Evolutionary conservation across 441 rosid species (phyloP).

Genomic region (Gossypium aridum): DNA sequence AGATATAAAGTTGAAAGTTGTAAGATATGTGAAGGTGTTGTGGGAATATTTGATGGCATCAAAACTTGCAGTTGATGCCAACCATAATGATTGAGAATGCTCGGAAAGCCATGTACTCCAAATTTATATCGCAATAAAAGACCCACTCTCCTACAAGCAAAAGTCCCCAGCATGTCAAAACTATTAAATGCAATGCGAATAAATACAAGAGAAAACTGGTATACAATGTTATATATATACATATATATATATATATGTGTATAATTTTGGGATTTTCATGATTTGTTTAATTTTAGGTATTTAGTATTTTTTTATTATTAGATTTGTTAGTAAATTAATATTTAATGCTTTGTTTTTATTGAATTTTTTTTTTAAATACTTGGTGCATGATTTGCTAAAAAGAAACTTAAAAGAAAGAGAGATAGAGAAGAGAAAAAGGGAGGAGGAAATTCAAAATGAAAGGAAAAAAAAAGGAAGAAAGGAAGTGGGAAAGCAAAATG

Average conservation of each 20-base stretch:
- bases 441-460: background rate
- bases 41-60: no score
- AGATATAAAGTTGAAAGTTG: no score
- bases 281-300: no score
- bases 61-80: background rate
- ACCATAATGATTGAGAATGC: slow-evolving; percentile 13
- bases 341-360: no score
- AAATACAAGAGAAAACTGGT: no score
- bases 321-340: background rate
- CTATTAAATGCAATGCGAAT: background rate
- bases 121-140: background rate
- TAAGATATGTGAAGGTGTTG: no score
- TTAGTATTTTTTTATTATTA: background rate
- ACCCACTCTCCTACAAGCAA: background rate
- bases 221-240: no score
- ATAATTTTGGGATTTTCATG: no score
- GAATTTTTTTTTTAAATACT: no score
- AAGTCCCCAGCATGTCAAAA: slow-evolving; percentile 1
- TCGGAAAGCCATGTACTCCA: slow-evolving; percentile 1
- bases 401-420: background rate
- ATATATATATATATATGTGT: no score
- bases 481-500: background rate
- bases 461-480: no score
- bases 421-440: background rate
- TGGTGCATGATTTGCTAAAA: background rate